Percentiles rank a stretch among this genome's conserved stretches.
phyloP scores from a whole-genome alignment of 208 protist species.

The Trypanosoma mega region DNA sequence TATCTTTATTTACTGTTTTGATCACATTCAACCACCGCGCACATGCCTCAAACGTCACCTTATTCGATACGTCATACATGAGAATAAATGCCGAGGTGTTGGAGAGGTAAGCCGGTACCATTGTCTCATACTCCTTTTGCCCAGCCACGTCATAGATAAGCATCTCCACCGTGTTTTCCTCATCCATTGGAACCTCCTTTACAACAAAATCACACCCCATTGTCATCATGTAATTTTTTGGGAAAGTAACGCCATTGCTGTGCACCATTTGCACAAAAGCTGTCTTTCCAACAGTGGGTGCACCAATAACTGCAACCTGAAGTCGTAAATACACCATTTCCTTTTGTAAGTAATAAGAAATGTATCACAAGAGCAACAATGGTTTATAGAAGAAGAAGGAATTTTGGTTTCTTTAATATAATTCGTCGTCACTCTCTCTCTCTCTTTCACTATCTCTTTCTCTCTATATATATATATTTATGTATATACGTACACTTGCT shows the following conservation, averaged over 20 bases:
- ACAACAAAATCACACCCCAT: constrained; percentile 90
- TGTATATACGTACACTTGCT: no score
- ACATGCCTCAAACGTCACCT: constrained; percentile 86
- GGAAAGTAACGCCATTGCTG: constrained; percentile 85
- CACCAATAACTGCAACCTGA: constrained; percentile 84
- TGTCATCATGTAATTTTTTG: constrained; percentile 93
- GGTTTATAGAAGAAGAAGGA: constrained; percentile 3
- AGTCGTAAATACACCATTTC: constrained; percentile 86
- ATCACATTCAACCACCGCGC: constrained; percentile 74
- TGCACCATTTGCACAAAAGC: constrained; percentile 91
- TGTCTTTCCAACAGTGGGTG: constrained; percentile 88
- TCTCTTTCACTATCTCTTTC: no score
- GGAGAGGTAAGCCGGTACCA: constrained; percentile 72
- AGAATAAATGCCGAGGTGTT: constrained; percentile 74
- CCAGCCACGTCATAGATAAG: constrained; percentile 85
- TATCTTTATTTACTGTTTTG: constrained; percentile 53
- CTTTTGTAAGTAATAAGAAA: constrained; percentile 6
- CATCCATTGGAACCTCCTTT: constrained; percentile 78
- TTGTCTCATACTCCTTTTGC: constrained; percentile 81
- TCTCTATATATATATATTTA: no score
- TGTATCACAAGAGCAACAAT: constrained; percentile 2
- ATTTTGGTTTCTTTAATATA: no score
- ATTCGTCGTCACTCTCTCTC: no score
- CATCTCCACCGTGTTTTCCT: constrained; percentile 86
- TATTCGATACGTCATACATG: constrained; percentile 91